A percentile compares a stretch with the other conserved stretches of the same genome.
phyloP scores from a whole-genome alignment of 73 alveolate species.

The Paramecium pentaurelia region DNA sequence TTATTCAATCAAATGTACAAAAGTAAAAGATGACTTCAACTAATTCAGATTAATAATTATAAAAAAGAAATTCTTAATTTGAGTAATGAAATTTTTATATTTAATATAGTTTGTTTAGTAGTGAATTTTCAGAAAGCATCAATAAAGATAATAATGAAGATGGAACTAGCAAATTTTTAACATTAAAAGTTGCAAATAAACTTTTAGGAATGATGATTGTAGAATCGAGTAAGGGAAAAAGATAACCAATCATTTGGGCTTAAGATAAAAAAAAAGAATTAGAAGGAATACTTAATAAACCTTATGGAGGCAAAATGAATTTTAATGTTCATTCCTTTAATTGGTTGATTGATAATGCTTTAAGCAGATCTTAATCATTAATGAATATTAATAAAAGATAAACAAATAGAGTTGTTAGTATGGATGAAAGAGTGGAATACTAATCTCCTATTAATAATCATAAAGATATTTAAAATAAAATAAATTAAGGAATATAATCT shows the following conservation, averaged over 20 bases:
- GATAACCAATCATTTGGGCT: constrained; percentile 22
- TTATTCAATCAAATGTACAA: neutral
- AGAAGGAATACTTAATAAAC: constrained; percentile 31
- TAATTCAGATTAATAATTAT: neutral
- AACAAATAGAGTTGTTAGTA: neutral
- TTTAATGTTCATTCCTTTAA: neutral
- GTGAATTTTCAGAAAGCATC: constrained; percentile 4
- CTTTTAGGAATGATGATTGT: constrained; percentile 28
- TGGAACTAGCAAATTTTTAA: constrained; percentile 21
- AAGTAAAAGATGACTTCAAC: neutral
- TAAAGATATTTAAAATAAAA: neutral
- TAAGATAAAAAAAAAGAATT: constrained; percentile 8
- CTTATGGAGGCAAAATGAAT: constrained; percentile 42
- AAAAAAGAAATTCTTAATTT: neutral
- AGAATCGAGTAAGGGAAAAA: constrained; percentile 17
- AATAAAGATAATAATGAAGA: neutral
- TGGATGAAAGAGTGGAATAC: neutral
- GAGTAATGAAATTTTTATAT: neutral
- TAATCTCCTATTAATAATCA: neutral
- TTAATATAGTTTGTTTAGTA: neutral
- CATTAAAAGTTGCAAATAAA: constrained; percentile 42
- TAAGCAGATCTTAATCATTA: neutral
- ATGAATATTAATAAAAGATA: neutral
- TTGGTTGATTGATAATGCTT: constrained; percentile 38
- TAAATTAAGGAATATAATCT: neutral